Conservation (phyloP, 805 yeast species). For the Ogataea methylovora region DNA sequence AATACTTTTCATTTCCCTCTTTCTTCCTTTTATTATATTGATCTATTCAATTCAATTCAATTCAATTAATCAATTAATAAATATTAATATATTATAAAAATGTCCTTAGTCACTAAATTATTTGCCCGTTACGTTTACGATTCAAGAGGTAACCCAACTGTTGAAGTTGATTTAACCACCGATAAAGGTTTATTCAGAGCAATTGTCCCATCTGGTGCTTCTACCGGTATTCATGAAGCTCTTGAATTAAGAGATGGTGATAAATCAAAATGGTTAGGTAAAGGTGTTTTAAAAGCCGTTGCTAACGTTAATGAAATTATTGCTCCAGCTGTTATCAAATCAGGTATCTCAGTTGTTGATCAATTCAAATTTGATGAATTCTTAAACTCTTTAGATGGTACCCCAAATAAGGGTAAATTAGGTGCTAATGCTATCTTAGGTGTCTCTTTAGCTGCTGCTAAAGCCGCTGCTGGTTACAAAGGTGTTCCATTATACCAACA, state of each 20-base stretch:
- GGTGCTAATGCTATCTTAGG: slow-evolving; percentile 99
- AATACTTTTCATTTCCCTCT: background rate
- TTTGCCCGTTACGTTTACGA: slow-evolving; percentile 97
- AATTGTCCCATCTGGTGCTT: slow-evolving; percentile 99
- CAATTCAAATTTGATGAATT: slow-evolving; percentile 85
- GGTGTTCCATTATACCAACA: slow-evolving; percentile 89
- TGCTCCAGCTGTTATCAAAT: slow-evolving; percentile 88
- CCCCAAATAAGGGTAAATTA: slow-evolving; percentile 92
- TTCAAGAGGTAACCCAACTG: slow-evolving; percentile 99
- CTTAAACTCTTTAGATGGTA: slow-evolving; percentile 85
- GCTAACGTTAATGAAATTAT: slow-evolving; percentile 90
- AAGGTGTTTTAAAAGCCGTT: slow-evolving; percentile 97
- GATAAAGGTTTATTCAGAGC: slow-evolving; percentile 92
- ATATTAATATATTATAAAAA: slow-evolving; percentile 4
- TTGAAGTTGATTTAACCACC: slow-evolving; percentile 94
- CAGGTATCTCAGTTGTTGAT: slow-evolving; percentile 75
- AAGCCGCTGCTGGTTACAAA: slow-evolving; percentile 97
- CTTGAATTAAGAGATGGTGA: slow-evolving; percentile 97
- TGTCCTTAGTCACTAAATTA: slow-evolving; percentile 68
- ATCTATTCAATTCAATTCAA: background rate
- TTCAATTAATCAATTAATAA: background rate
- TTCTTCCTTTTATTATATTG: background rate
- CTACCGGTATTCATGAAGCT: slow-evolving; percentile 99
- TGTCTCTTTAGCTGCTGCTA: slow-evolving; percentile 94
- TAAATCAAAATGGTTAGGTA: slow-evolving; percentile 96